Evolutionary conservation across 129 eudicot genomes (phyloP).

Genomic region (Glebionis coronaria): DNA sequence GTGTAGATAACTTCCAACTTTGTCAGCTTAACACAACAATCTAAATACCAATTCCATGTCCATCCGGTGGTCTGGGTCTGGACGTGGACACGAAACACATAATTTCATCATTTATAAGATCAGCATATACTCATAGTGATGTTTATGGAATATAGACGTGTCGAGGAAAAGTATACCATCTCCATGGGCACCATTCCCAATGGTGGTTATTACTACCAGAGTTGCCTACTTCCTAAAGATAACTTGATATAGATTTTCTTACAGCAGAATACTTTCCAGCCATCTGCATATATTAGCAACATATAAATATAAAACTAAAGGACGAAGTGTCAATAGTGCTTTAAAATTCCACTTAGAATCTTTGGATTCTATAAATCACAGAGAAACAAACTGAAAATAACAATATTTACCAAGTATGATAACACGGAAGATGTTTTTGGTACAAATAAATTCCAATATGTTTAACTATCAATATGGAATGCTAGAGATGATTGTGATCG

Average conservation of each 20-base stretch:
- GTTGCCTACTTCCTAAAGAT: slow-evolving; percentile 45
- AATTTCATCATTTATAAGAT: slow-evolving; percentile 1
- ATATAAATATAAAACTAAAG: background rate
- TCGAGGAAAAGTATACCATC: slow-evolving; percentile 23
- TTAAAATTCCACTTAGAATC: background rate
- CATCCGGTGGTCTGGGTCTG: slow-evolving; percentile 26
- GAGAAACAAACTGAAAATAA: background rate
- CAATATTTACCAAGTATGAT: background rate
- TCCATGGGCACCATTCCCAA: slow-evolving; percentile 38
- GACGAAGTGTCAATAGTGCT: background rate
- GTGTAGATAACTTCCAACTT: slow-evolving; percentile 55
- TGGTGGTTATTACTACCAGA: slow-evolving; percentile 21
- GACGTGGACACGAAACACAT: slow-evolving; percentile 32
- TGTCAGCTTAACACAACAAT: slow-evolving; percentile 49
- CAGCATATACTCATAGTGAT: background rate
- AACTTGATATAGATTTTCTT: slow-evolving; percentile 44
- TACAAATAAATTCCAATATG: too few species aligned
- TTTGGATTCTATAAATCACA: background rate
- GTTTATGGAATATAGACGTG: background rate
- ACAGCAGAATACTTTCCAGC: slow-evolving; percentile 49
- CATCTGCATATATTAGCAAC: slow-evolving; percentile 37
- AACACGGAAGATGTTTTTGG: too few species aligned
- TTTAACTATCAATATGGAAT: too few species aligned
- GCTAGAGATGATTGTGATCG: too few species aligned
- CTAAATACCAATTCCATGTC: slow-evolving; percentile 49